Evolutionary conservation across 495 filamentous ascomycete genomes (phyloP), one percentile per base, ranked within the genome.

Genomic region (Aspergillus bertholletiae): DNA sequence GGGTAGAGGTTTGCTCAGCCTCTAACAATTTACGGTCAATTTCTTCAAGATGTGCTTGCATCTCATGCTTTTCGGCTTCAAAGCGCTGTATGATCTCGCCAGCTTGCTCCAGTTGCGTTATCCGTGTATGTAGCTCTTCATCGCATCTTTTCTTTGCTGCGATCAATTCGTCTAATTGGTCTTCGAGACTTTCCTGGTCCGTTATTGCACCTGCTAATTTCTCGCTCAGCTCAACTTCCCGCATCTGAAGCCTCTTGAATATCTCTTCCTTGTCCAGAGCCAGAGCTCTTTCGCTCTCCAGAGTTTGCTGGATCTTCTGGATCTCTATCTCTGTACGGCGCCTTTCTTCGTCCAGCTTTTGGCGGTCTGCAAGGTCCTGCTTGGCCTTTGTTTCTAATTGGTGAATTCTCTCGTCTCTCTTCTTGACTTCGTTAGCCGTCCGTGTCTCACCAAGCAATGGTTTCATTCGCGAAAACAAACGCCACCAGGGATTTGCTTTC

Each of bases 211-310:
- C 94, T 12, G 90, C 81, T 20, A 99, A 77, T 72, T 97, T 96
- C 62, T 99, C 95, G 17, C 81, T 86, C 0, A 99, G 78, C 62
- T 97, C 92, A 4, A 85, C 83, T 66, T 97, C 94, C 22, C 93
- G 85, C 32, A 87, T 67, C 63, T 96, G 93, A n/a, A 97, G 77
- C 17, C 95, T 82, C 65, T 92, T 94, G 75, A 97, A 97, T 34
- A 99, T 97, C 57, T 97, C 94, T 59, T 99, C 95, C 65, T 97
- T 99, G 68, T 99, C 95, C 7, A 99, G 76, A 0, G 95, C 95
- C 26, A 99, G 75, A 20, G 92, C 89, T 50, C 95, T 84, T 71
- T 99, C 95, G 55, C 92, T 96, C 70, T 99, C 95, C 9, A 99
- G 74, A 1, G 88, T 95, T 55, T 97, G 88, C 61, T 96, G 91